Evolutionary conservation across 2,329 filamentous ascomycete species (phyloP).

Genomic region (Dactylellina cionopaga): DNA sequence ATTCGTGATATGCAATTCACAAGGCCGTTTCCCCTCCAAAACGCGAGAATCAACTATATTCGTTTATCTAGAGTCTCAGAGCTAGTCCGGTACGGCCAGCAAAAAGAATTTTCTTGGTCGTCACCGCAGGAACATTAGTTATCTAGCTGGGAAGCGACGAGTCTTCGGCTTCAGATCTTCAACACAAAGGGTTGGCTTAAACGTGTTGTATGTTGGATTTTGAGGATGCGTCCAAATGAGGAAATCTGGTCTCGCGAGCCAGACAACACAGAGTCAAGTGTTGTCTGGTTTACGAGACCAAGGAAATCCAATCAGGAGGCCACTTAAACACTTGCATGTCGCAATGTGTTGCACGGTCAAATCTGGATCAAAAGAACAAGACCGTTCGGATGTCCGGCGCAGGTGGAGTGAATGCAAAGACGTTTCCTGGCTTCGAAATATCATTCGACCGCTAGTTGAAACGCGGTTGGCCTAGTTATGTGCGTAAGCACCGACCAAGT

Average conservation of each 20-base stretch:
- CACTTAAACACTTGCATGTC: too few relatives aligned
- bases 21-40: too few relatives aligned
- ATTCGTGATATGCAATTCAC: too few relatives aligned
- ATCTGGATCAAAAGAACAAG: background rate
- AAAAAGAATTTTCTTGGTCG: slow-evolving; percentile 4
- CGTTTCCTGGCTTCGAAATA: background rate
- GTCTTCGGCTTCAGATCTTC: background rate
- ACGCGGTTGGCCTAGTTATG: slow-evolving; percentile 14
- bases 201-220: slow-evolving; percentile 22
- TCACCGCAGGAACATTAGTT: too few relatives aligned
- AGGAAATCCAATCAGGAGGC: too few relatives aligned
- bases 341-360: slow-evolving; percentile 2
- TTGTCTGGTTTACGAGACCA: too few relatives aligned
- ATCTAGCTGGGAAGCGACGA: too few relatives aligned
- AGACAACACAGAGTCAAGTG: too few relatives aligned
- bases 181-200: background rate
- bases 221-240: background rate
- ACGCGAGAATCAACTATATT: background rate
- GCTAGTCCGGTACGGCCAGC: slow-evolving; percentile 1
- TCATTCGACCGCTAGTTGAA: slow-evolving; percentile 4
- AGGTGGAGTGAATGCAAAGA: background rate
- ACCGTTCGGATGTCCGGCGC: background rate
- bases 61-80: background rate
- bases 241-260: background rate
- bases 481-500: slow-evolving; percentile 8